Evolutionary conservation across 805 yeast species (phyloP).

Genomic region (Yarrowia sp.): DNA sequence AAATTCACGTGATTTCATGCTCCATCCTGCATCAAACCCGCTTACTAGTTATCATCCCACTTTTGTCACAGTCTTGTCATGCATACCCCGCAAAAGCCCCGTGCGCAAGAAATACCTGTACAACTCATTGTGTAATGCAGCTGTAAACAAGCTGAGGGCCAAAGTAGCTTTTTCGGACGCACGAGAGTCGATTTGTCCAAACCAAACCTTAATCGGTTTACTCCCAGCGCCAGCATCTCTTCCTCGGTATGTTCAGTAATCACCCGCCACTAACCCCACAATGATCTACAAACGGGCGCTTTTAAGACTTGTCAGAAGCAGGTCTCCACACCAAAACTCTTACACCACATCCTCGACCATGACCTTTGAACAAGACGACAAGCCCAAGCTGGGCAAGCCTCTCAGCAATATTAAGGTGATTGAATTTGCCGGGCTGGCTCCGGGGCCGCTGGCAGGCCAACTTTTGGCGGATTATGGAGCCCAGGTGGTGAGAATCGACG

Average conservation of each 20-base stretch:
- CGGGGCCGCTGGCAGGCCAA: conserved; percentile 29
- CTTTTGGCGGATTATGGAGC: conserved; percentile 29
- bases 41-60: no score
- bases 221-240: not conserved
- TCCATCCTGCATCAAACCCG: not conserved
- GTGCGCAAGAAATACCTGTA: not conserved
- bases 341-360: not conserved
- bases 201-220: not conserved
- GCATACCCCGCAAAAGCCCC: conserved; percentile 1
- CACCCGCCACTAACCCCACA: not conserved
- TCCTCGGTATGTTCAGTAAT: not conserved
- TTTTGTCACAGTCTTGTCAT: no score
- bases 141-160: not conserved
- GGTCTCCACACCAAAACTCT: not conserved
- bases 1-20: not conserved
- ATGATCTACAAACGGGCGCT: not conserved
- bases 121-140: not conserved
- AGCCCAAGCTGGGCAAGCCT: conserved; percentile 22
- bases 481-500: conserved; percentile 27
- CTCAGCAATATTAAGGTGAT: conserved; percentile 27
- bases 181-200: not conserved
- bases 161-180: not conserved
- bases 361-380: conserved; percentile 24
- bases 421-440: conserved; percentile 30
- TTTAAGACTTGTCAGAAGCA: not conserved